Evolutionary conservation across 805 yeast genomes (phyloP).

Genomic region (Myxozyma nipponensis): DNA sequence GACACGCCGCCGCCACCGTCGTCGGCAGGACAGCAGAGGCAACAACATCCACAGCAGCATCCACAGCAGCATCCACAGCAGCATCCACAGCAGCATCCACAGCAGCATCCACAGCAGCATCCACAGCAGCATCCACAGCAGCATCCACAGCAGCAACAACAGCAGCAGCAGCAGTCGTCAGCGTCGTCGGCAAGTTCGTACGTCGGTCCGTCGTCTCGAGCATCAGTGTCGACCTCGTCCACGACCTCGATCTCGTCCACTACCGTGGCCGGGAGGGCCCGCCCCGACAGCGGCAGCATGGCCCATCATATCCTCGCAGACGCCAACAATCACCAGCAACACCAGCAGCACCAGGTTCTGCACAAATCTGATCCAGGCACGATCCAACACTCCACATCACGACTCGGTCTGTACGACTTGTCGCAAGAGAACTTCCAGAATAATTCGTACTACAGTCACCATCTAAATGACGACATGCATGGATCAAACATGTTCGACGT

Average conservation of each 20-base stretch:
- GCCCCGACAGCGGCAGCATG: neutral
- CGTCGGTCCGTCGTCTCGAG: neutral
- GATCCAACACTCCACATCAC: neutral
- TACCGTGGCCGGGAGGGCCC: neutral
- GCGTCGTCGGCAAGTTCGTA: conserved; percentile 13
- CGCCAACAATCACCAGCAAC: neutral
- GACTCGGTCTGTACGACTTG: neutral
- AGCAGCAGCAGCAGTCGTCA: too few relatives aligned
- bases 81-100: too few relatives aligned
- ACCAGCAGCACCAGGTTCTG: neutral
- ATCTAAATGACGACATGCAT: too few relatives aligned
- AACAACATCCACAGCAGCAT: too few relatives aligned
- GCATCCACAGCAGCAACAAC: too few relatives aligned
- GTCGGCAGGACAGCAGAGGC: too few relatives aligned
- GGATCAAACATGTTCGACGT: too few relatives aligned
- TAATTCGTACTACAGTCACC: too few relatives aligned
- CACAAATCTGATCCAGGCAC: neutral
- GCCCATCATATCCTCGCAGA: too few relatives aligned
- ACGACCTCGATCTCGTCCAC: neutral
- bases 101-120: too few relatives aligned
- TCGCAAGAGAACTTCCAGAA: neutral
- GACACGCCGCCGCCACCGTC: conserved; percentile 27
- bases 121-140: too few relatives aligned
- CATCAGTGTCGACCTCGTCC: neutral
- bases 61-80: too few relatives aligned